A percentile compares a stretch with the other conserved stretches of the same genome.
Conservation (phyloP, 2,329 filamentous ascomycete species). For the Botryotinia globosa region DNA sequence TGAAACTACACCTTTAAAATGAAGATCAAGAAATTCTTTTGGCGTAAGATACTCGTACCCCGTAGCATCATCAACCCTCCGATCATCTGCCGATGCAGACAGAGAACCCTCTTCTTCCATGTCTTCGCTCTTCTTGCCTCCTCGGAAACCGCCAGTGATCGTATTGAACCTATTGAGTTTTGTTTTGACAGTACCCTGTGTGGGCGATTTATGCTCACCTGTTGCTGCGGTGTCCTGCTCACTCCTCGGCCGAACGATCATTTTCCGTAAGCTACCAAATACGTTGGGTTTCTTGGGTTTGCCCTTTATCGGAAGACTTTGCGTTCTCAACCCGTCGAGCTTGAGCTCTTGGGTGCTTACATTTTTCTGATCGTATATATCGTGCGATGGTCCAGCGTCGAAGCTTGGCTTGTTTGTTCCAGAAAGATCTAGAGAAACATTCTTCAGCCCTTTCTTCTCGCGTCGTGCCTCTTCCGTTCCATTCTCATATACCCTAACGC, state of each 20-base stretch:
- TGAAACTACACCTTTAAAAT: neutral
- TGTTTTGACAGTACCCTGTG: neutral
- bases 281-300: neutral
- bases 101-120: neutral
- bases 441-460: neutral
- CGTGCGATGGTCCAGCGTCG: neutral
- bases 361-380: neutral
- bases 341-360: neutral
- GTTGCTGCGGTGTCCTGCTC: constrained; percentile 4
- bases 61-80: constrained; percentile 1
- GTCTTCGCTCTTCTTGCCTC: neutral
- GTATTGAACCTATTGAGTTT: neutral
- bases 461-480: neutral
- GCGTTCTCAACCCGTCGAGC: neutral
- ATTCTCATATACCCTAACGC: neutral
- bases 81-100: neutral
- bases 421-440: neutral
- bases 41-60: neutral
- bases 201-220: neutral
- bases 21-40: neutral
- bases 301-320: neutral
- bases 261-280: constrained; percentile 8
- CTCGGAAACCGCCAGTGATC: neutral
- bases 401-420: neutral
- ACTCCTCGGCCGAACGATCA: constrained; percentile 6